Evolutionary conservation across 306 rosid genomes (phyloP).

Genomic region (Dryas alaskensis): DNA sequence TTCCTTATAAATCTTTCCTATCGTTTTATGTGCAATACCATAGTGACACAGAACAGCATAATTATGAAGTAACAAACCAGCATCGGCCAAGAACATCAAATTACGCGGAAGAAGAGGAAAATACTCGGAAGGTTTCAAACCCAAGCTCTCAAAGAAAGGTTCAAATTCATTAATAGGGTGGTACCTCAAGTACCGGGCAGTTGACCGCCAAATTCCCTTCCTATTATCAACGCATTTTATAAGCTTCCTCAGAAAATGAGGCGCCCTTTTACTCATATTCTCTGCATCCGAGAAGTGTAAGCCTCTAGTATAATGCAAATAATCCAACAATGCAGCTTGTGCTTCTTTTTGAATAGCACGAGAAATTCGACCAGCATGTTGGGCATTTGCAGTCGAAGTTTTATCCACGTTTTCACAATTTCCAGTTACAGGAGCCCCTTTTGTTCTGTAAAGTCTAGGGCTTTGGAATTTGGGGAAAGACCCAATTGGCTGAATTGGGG

Average conservation of each 20-base stretch:
- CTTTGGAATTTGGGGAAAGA: slow-evolving; percentile 24
- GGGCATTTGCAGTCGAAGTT: neutral
- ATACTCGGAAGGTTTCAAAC: slow-evolving; percentile 68
- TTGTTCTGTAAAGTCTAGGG: slow-evolving; percentile 44
- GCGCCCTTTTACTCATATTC: slow-evolving; percentile 68
- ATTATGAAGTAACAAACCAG: slow-evolving; percentile 54
- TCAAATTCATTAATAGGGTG: slow-evolving; percentile 87
- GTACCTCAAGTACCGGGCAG: slow-evolving; percentile 52
- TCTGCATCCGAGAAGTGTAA: slow-evolving; percentile 70
- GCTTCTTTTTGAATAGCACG: slow-evolving; percentile 41
- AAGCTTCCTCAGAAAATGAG: slow-evolving; percentile 53
- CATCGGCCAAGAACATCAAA: slow-evolving; percentile 60
- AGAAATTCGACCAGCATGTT: slow-evolving; percentile 15
- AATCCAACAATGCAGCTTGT: slow-evolving; percentile 68
- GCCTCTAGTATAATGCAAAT: slow-evolving; percentile 65
- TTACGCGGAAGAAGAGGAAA: slow-evolving; percentile 48
- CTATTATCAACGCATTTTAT: slow-evolving; percentile 29
- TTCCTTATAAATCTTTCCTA: slow-evolving; percentile 56
- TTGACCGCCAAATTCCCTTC: slow-evolving; percentile 28
- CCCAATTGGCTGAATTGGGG: slow-evolving; percentile 19
- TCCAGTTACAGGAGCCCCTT: slow-evolving; percentile 15
- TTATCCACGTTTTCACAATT: neutral
- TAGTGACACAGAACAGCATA: slow-evolving; percentile 48
- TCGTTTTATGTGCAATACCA: slow-evolving; percentile 53
- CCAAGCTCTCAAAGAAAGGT: slow-evolving; percentile 81